These are phyloP conservation scores for Pestalotiopsis sp. DNA, from an alignment of 2,329 filamentous ascomycete species.

Conservation along the genomic window DNA sequence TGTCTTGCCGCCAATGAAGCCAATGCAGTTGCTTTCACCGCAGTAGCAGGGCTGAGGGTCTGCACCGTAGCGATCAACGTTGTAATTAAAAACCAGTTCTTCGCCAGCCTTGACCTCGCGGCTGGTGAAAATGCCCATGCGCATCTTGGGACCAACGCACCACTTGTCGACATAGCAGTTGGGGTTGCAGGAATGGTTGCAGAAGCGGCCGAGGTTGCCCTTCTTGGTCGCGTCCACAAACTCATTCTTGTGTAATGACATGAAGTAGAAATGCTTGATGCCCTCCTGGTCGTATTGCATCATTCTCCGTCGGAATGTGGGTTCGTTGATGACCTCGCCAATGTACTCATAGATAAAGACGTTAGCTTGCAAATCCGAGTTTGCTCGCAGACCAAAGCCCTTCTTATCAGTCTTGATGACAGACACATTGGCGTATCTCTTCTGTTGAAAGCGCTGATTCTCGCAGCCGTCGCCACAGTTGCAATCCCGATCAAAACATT, in stretches of 20 bases:
- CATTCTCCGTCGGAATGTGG: constrained; percentile 86
- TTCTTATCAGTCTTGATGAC: constrained; percentile 99
- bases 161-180: constrained; percentile 99
- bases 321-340: constrained; percentile 95
- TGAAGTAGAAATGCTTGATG: constrained; percentile 99
- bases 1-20: constrained; percentile 96
- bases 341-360: constrained; percentile 99
- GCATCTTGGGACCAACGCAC: constrained; percentile 95
- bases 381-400: constrained; percentile 86
- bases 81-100: constrained; percentile 98
- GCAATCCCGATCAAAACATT: constrained; percentile 81
- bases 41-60: constrained; percentile 98
- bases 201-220: constrained; percentile 94
- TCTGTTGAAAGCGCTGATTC: constrained; percentile 92
- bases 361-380: constrained; percentile 74
- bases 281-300: constrained; percentile 92
- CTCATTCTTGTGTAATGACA: constrained; percentile 95
- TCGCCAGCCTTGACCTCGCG: constrained; percentile 84
- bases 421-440: constrained; percentile 85
- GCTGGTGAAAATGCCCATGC: constrained; percentile 97
- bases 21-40: constrained; percentile 89
- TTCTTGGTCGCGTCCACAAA: constrained; percentile 98
- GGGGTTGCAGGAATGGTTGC: constrained; percentile 98
- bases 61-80: constrained; percentile 95
- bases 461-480: constrained; percentile 87